Evolutionary conservation across 805 yeast genomes (phyloP), one percentile per base, ranked within the genome.

Genomic region (Yamadazyma nakazawae): DNA sequence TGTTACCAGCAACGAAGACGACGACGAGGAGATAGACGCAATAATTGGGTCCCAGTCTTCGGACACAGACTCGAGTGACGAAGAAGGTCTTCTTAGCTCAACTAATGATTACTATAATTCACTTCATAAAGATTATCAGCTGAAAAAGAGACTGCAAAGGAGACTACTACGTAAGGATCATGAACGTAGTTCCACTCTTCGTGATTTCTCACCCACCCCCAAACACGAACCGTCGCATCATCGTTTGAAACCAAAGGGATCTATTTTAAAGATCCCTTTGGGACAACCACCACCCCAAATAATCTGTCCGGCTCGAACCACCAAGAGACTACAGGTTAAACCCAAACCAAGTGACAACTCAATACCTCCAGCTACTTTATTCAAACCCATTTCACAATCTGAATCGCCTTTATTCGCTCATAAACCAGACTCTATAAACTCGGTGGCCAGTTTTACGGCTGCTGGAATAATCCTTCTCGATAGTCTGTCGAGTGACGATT

Each of bases 171-270:
- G 39, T 19, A 16, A 26, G n/a, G 17, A 10, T 13, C n/a, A 9
- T 34, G 31, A 42, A 34, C 34, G 43, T 28, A 44, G 48, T 5
- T 28, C 12, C 32, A 12, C 32, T 4, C n/a, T 13, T 13, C 32
- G 32, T 3, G 32, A 28, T 4, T 19, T 34, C 11, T 63, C 71
- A 7, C 74, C 74, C 1, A 62, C 67, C 0, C 74, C 71, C 1
- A 70, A 70, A 43, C 74, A 69, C 47, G 62, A 63, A 46, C 77
- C 77, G 4, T 67, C 70, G 25, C 77, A 72, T 53, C 70, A 67
- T 42, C 63, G 59, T 2, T 55, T 72, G 32, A 64, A 68, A 52
- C 77, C 77, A 1, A 67, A 68, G 51, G 56, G 63, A 34, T 67
- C 73, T n/a, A 72, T 72, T n/a, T 54, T 72, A 42, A 71, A 71